These are phyloP conservation scores for Carex pumila DNA, from an alignment of 176 grass and related monocot genomes.

Conservation along the genomic window DNA sequence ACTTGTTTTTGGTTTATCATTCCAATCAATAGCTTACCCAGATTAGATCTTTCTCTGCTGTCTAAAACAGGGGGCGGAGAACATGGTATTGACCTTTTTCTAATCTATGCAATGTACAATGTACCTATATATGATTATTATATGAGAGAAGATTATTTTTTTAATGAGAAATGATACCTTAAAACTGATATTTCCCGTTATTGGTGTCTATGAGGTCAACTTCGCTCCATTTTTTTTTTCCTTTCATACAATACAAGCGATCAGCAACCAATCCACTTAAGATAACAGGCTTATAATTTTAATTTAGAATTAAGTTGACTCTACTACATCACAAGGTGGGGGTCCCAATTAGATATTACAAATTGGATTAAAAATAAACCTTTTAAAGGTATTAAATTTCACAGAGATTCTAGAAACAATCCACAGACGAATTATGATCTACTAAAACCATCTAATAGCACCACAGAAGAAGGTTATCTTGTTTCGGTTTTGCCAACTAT, in stretches of 20 bases:
- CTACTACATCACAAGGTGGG: not conserved
- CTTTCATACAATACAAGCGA: not conserved
- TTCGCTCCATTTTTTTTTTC: not conserved
- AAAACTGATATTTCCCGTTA: not conserved
- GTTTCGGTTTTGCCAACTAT: not conserved
- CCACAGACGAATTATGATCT: not conserved
- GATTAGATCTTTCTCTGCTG: not conserved
- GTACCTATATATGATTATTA: not conserved
- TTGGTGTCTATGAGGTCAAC: not conserved
- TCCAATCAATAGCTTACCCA: not conserved
- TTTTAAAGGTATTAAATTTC: not conserved
- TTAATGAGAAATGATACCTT: not conserved
- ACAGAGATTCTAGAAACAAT: not conserved
- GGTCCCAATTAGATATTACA: not conserved
- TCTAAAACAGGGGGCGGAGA: conserved; percentile 7
- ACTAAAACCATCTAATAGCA: not conserved
- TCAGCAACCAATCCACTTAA: not conserved
- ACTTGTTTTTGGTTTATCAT: not conserved
- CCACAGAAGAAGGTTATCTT: not conserved
- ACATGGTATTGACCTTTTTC: not conserved
- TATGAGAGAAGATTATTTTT: not conserved
- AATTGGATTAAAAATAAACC: not conserved
- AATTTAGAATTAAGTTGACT: not conserved
- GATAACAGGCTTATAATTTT: not conserved
- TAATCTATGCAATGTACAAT: not conserved